Evolutionary conservation across 192 early-diverging fungal genomes (phyloP), one percentile per base, ranked within the genome.

Genomic region (Paraglomus brasilianum): DNA sequence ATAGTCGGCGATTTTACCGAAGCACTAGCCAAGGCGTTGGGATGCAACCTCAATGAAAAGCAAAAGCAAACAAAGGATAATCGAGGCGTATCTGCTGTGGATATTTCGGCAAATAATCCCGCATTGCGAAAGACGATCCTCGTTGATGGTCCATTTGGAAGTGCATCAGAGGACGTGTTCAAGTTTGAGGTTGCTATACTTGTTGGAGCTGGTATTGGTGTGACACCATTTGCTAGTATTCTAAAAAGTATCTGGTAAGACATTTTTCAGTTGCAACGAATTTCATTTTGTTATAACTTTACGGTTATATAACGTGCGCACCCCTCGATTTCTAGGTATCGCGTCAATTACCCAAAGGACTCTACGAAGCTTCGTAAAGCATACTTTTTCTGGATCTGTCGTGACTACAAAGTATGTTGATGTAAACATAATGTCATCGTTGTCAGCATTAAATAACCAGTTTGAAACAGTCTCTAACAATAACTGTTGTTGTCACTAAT

Each of bases 121-220:
- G 71, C 72, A 38, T 43, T 75, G 39, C 69, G 72, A 45, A 75
- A 70, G 5, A 78, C 76, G 3, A 77, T 89, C 22, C 79, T 82
- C 70, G 80, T 92, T 49, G 91, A 92, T 51, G 91, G 91, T 15
- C 89, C 91, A 10, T 92, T 88, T 73, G 82, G 84, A 36, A 77
- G 81, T 9, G 85, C 91, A 0, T 81, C 88, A 0, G 89, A 93
- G 78, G 88, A 87, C 61, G 85, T 91, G 52, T 91, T 89, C 78
- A 87, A 91, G 63, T 91, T 88, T 74, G 83, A 88, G 57, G 78
- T 83, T 22, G 81, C 86, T 13, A 76, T 91, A 11, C 74, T 90
- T 38, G 81, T 93, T 22, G 89, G 87, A 2, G 91, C 90, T n/a
- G 91, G 91, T 68, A 91, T 93, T 44, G 91, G 91, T 30, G 87